These are phyloP conservation scores for Ogataea kodamae DNA, from an alignment of 805 yeast species.

Conservation along the genomic window DNA sequence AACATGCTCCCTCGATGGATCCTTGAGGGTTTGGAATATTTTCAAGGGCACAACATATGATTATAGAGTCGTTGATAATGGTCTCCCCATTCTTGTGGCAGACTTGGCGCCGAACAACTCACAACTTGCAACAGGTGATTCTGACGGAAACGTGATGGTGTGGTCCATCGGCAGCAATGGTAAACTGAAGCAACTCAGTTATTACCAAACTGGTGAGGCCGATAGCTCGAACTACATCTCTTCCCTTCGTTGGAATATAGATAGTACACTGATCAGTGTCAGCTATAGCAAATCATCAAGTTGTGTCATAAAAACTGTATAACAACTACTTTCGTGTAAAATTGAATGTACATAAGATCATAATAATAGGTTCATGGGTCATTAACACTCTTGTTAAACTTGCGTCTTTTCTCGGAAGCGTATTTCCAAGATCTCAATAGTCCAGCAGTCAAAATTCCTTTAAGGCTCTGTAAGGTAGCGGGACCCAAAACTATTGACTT, in stretches of 20 bases:
- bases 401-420: constrained; percentile 65
- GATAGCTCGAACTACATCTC: constrained; percentile 18
- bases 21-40: constrained; percentile 65
- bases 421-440: constrained; percentile 63
- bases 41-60: constrained; percentile 38
- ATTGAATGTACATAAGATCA: constrained; percentile 11
- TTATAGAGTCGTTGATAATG: constrained; percentile 38
- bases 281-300: constrained; percentile 28
- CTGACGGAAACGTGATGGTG: constrained; percentile 54
- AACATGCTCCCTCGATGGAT: constrained; percentile 68
- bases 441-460: constrained; percentile 90
- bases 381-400: constrained; percentile 23
- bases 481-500: constrained; percentile 59
- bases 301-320: constrained; percentile 21
- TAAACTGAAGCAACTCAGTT: constrained; percentile 15
- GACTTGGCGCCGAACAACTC: constrained; percentile 47
- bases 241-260: constrained; percentile 26
- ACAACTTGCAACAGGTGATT: constrained; percentile 61
- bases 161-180: constrained; percentile 39
- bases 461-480: constrained; percentile 71
- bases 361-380: constrained; percentile 6
- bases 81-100: constrained; percentile 54
- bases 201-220: constrained; percentile 26
- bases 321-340: constrained; percentile 7
- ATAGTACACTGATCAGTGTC: constrained; percentile 24